Evolutionary conservation across 306 rosid genomes (phyloP).

Genomic region (Trifolium subterraneum): DNA sequence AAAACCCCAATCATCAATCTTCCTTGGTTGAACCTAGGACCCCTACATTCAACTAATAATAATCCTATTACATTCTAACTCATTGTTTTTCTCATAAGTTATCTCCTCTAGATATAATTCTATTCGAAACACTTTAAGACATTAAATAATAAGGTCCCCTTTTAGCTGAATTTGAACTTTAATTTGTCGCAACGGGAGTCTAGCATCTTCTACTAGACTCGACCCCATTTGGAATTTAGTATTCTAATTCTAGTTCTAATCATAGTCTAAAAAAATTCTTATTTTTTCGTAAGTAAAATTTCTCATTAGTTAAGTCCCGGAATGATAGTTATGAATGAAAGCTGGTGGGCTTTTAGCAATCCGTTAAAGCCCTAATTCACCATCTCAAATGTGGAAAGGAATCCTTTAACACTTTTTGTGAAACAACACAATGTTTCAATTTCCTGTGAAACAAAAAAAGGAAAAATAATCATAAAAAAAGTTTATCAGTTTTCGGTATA

Average conservation of each 20-base stretch:
- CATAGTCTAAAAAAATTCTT: not conserved
- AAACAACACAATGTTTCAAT: slow-evolving; percentile 71
- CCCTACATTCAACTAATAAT: not conserved
- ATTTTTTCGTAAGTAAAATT: too few relatives aligned
- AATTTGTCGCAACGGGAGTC: too few relatives aligned
- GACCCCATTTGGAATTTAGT: too few relatives aligned
- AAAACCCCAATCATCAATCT: slow-evolving; percentile 6
- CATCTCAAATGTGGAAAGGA: slow-evolving; percentile 56
- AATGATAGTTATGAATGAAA: slow-evolving; percentile 44
- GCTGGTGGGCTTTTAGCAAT: slow-evolving; percentile 54
- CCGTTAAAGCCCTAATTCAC: slow-evolving; percentile 57
- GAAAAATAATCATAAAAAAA: slow-evolving; percentile 57
- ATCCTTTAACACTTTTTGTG: slow-evolving; percentile 57
- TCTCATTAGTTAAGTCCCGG: slow-evolving; percentile 28
- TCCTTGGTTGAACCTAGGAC: not conserved
- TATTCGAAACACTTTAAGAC: too few relatives aligned
- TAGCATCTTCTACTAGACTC: too few relatives aligned
- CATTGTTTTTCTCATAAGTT: too few relatives aligned
- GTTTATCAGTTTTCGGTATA: slow-evolving; percentile 59
- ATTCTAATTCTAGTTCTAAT: not conserved
- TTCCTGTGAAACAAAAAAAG: slow-evolving; percentile 56
- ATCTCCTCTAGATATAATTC: too few relatives aligned
- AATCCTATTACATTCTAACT: too few relatives aligned
- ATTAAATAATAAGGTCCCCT: too few relatives aligned
- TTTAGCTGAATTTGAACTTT: too few relatives aligned